These are phyloP conservation scores for Solanum sitiens DNA, from an alignment of 257 asterid species.

Conservation along the genomic window DNA sequence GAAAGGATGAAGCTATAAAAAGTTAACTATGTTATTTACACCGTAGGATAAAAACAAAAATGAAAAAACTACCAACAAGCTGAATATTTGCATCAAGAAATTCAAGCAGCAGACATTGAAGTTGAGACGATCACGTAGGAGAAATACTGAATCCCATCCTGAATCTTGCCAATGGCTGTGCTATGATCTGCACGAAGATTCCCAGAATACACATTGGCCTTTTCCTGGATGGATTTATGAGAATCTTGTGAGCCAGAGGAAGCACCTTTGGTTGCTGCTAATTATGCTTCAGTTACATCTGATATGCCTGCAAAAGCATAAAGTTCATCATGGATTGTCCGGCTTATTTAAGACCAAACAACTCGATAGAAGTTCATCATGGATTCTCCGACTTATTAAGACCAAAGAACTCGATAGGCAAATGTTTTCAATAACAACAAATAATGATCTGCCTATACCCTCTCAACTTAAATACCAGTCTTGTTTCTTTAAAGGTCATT, in stretches of 20 bases:
- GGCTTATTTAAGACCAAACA: too few relatives aligned
- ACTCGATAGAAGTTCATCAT: too few relatives aligned
- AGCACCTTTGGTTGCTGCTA: slow-evolving; percentile 50
- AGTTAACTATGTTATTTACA: slow-evolving; percentile 33
- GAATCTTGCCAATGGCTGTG: slow-evolving; percentile 60
- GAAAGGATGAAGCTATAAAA: background rate
- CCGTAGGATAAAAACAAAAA: background rate
- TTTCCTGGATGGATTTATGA: slow-evolving; percentile 52
- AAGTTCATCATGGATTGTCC: background rate
- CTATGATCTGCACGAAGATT: slow-evolving; percentile 50
- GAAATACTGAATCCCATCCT: slow-evolving; percentile 73
- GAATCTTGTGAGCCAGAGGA: slow-evolving; percentile 35
- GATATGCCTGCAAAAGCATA: slow-evolving; percentile 51
- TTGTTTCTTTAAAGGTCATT: background rate
- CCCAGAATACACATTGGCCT: slow-evolving; percentile 38
- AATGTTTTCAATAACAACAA: too few relatives aligned
- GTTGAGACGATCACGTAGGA: slow-evolving; percentile 54
- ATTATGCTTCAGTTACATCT: slow-evolving; percentile 74
- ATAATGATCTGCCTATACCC: background rate
- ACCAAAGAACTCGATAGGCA: background rate
- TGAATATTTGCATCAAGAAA: background rate
- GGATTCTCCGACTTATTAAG: background rate
- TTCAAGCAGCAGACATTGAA: slow-evolving; percentile 62
- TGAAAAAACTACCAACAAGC: background rate
- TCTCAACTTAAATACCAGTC: background rate